Conservation (phyloP, 1,139 yeast species). For the Lodderomyces margitis region DNA sequence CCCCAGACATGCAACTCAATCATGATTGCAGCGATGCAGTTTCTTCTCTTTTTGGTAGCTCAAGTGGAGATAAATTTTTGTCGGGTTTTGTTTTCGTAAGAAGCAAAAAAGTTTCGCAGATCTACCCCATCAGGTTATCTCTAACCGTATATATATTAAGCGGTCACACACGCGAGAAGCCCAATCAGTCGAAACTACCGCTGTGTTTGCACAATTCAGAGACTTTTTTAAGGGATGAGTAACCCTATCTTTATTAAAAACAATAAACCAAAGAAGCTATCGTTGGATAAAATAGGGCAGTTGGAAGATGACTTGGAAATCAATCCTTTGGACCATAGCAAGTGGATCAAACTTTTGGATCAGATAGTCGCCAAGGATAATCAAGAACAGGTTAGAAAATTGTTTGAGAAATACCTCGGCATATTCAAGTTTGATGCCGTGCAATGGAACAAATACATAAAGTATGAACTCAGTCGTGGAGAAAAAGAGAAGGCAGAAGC, state of each 20-base stretch:
- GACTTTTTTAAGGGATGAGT: constrained; percentile 1
- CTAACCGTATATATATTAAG: too few species aligned
- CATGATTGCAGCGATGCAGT: constrained; percentile 12
- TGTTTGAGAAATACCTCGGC: constrained; percentile 60
- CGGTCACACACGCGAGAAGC: too few species aligned
- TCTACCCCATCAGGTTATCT: too few species aligned
- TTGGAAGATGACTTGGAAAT: constrained; percentile 58
- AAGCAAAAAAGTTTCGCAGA: not conserved
- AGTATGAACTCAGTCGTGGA: constrained; percentile 64
- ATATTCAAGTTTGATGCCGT: constrained; percentile 61
- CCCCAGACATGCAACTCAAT: constrained; percentile 63
- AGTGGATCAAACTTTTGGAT: constrained; percentile 59
- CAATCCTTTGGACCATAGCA: constrained; percentile 54
- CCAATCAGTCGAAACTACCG: not conserved
- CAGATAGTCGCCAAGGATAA: constrained; percentile 58
- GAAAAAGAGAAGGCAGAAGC: constrained; percentile 68
- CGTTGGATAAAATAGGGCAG: constrained; percentile 52
- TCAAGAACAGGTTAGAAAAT: constrained; percentile 58
- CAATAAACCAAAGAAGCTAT: constrained; percentile 31
- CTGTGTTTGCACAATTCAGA: not conserved
- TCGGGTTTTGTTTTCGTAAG: constrained; percentile 1
- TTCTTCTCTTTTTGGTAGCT: not conserved
- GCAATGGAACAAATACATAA: constrained; percentile 73
- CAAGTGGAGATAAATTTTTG: not conserved
- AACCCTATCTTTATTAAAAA: constrained; percentile 22